Percentiles rank a stretch among this genome's conserved stretches.
phyloP scores from a whole-genome alignment of 2,329 filamentous ascomycete genomes.

The Paecilomyces dactylethromorphus region DNA sequence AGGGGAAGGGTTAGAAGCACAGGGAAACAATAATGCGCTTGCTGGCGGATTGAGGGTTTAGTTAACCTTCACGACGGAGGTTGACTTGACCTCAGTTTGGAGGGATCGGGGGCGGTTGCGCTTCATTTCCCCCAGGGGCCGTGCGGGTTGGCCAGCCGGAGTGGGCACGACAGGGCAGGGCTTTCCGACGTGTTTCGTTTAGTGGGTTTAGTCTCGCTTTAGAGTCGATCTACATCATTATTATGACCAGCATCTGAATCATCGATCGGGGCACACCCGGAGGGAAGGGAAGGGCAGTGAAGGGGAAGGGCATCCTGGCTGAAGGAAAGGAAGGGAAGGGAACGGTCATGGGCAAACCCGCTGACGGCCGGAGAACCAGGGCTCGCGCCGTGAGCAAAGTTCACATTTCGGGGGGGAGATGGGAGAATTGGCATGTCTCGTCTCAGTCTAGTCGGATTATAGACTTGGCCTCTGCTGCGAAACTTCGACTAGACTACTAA shows the following conservation, averaged over 20 bases:
- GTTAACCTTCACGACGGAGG: too few relatives aligned
- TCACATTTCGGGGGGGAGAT: neutral
- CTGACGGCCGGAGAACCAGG: neutral
- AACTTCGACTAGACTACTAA: too few relatives aligned
- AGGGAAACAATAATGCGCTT: constrained; percentile 15
- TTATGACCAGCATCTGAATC: neutral
- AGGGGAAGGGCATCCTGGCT: too few relatives aligned
- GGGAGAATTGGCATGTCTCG: too few relatives aligned
- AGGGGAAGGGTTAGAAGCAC: constrained; percentile 18
- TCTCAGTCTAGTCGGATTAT: too few relatives aligned
- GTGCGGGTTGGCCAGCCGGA: constrained; percentile 6
- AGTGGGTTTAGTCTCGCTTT: neutral
- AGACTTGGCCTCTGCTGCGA: too few relatives aligned
- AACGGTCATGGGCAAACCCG: neutral
- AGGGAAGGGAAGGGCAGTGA: too few relatives aligned
- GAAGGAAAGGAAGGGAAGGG: neutral
- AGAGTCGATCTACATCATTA: neutral
- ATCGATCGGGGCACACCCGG: neutral
- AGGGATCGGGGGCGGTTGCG: constrained; percentile 1
- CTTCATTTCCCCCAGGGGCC: constrained; percentile 6
- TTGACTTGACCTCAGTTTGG: too few relatives aligned
- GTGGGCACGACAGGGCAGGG: neutral
- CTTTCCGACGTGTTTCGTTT: neutral
- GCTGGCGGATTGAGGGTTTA: neutral
- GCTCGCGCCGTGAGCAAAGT: neutral